phyloP scores from a whole-genome alignment of 345 rosid genomes.

The Erysimum cheiranthoides region DNA sequence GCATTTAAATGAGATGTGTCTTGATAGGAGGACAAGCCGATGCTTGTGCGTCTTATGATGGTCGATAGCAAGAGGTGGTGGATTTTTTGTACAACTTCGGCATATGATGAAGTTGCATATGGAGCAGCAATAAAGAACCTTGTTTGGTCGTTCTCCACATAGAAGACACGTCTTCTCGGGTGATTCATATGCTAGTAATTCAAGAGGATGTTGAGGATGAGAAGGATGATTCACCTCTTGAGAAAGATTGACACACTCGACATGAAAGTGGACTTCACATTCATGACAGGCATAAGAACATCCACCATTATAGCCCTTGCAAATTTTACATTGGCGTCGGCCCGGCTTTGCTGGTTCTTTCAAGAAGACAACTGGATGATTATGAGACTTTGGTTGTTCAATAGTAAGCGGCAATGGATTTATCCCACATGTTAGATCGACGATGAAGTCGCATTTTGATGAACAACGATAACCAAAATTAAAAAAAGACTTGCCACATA shows the following conservation, averaged over 20 bases:
- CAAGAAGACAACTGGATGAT: slow-evolving; percentile 8
- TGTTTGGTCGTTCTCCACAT: slow-evolving; percentile 2
- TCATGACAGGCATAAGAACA: slow-evolving; percentile 14
- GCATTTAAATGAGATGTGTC: slow-evolving; percentile 13
- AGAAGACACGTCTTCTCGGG: slow-evolving; percentile 7
- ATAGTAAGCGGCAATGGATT: not conserved
- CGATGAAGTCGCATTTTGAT: not conserved
- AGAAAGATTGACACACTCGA: not conserved
- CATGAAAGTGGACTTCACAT: not conserved
- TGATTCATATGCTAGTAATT: not conserved
- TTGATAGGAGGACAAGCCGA: slow-evolving; percentile 7
- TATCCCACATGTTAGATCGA: slow-evolving; percentile 7
- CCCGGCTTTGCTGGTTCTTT: not conserved
- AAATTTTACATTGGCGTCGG: not conserved
- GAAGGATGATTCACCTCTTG: not conserved
- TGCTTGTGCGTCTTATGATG: slow-evolving; percentile 16
- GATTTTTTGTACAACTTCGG: not conserved
- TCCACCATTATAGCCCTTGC: not conserved
- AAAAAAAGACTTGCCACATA: not conserved
- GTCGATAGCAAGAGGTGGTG: not conserved
- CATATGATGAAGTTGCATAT: slow-evolving; percentile 5
- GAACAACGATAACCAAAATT: not conserved
- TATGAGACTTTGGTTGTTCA: slow-evolving; percentile 3
- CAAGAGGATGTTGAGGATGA: slow-evolving; percentile 26
- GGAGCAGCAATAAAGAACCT: slow-evolving; percentile 3